Conservation (phyloP, 2,329 filamentous ascomycete species). For the Penicillium sp. region DNA sequence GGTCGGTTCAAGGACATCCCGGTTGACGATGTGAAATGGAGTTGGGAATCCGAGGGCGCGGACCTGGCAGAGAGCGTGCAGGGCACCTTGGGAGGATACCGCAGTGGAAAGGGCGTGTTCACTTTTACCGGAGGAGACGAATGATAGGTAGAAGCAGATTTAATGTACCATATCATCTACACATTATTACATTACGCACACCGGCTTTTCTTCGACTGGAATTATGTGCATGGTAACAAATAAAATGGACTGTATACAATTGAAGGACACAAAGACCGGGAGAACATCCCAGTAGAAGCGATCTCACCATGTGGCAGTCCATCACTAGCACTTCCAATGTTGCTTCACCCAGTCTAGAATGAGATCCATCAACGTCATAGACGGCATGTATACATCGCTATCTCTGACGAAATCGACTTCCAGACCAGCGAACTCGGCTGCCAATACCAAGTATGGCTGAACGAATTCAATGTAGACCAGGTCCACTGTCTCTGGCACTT, state of each 20-base stretch:
- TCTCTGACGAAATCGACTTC: slow-evolving; percentile 50
- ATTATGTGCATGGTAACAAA: too few species aligned
- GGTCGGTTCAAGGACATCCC: slow-evolving; percentile 82
- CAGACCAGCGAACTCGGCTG: slow-evolving; percentile 61
- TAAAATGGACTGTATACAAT: too few species aligned
- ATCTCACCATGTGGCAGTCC: too few species aligned
- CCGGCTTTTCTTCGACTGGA: too few species aligned
- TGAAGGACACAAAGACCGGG: too few species aligned
- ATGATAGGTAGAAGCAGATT: slow-evolving; percentile 5
- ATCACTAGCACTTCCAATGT: slow-evolving; percentile 51
- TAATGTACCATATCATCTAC: slow-evolving; percentile 21
- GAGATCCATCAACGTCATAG: slow-evolving; percentile 55
- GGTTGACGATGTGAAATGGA: slow-evolving; percentile 78
- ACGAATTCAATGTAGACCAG: slow-evolving; percentile 91
- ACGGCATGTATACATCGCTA: slow-evolving; percentile 52
- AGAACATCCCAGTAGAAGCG: too few species aligned
- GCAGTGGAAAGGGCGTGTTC: slow-evolving; percentile 86
- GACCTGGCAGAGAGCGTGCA: slow-evolving; percentile 71
- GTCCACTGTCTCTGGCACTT: slow-evolving; percentile 70
- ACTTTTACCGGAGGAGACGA: slow-evolving; percentile 60
- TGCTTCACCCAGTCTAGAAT: slow-evolving; percentile 59
- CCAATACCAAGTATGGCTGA: slow-evolving; percentile 73
- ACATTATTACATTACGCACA: too few species aligned
- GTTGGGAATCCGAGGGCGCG: slow-evolving; percentile 71
- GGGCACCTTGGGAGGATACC: slow-evolving; percentile 77